Percentiles rank a stretch among this genome's conserved stretches.
Evolutionary conservation across 148 eudicot species (phyloP).

Genomic region (Diospyros kaki): DNA sequence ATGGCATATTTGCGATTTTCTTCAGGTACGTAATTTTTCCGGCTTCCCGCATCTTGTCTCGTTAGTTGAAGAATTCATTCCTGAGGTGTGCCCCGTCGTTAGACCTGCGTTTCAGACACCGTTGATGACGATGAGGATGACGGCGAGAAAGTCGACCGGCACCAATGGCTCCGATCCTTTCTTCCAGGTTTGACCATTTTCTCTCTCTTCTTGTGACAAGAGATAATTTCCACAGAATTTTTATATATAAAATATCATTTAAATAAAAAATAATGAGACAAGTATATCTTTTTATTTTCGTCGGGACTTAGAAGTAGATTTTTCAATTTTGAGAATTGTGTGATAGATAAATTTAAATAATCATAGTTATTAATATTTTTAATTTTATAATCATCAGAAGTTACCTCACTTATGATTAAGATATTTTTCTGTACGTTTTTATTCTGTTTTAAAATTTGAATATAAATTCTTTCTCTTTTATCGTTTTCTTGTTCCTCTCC

Average conservation of each 20-base stretch:
- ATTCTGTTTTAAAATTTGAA: no score
- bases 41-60: not conserved
- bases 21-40: slow-evolving; percentile 2
- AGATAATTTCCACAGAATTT: not conserved
- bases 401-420: no score
- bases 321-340: no score
- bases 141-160: slow-evolving; percentile 8
- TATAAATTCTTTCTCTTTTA: no score
- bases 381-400: no score
- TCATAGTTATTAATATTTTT: no score
- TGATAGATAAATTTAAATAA: no score
- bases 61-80: not conserved
- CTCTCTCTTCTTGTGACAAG: not conserved
- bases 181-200: slow-evolving; percentile 29
- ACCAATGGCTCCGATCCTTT: slow-evolving; percentile 34
- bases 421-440: no score
- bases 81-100: slow-evolving; percentile 13
- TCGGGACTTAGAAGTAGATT: no score
- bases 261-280: no score
- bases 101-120: slow-evolving; percentile 40
- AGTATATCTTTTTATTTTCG: no score
- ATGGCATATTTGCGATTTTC: slow-evolving; percentile 39
- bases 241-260: not conserved
- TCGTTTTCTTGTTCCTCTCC: no score
- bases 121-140: slow-evolving; percentile 28